These are phyloP conservation scores for Tolypocladium ovalisporum DNA, from an alignment of 2,329 filamentous ascomycete genomes.

Conservation along the genomic window DNA sequence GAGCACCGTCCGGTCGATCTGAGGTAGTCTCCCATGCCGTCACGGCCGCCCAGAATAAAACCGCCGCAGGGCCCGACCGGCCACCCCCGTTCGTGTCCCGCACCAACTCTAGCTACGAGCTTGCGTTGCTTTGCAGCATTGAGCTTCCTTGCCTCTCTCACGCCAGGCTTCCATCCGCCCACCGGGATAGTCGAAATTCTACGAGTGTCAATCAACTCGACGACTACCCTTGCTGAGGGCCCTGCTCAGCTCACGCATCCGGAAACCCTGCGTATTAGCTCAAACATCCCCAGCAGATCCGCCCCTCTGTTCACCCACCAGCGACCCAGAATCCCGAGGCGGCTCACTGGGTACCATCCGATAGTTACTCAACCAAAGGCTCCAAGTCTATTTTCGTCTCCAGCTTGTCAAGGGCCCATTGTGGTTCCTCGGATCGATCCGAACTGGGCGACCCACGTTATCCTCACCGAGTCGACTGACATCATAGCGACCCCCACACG, in stretches of 20 bases:
- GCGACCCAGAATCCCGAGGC: neutral
- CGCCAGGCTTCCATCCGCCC: neutral
- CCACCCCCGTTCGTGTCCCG: neutral
- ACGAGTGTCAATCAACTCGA: neutral
- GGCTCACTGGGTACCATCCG: neutral
- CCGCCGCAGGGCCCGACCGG: neutral
- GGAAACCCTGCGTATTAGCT: neutral
- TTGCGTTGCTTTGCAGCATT: neutral
- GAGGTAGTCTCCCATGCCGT: neutral
- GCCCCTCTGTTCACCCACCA: neutral
- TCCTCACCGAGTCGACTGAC: neutral
- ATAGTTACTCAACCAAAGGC: neutral
- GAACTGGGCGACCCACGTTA: neutral
- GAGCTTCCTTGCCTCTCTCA: neutral
- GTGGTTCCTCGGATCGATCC: neutral
- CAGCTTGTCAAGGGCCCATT: neutral
- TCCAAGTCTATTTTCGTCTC: neutral
- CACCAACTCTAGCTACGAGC: neutral
- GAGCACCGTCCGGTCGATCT: neutral
- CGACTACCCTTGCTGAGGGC: neutral
- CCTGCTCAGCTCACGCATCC: neutral
- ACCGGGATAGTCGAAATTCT: neutral
- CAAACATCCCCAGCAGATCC: neutral
- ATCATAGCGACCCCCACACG: neutral
- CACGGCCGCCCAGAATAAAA: neutral